These are phyloP conservation scores for Candida odintsovae DNA, from an alignment of 805 yeast species.

Conservation along the genomic window DNA sequence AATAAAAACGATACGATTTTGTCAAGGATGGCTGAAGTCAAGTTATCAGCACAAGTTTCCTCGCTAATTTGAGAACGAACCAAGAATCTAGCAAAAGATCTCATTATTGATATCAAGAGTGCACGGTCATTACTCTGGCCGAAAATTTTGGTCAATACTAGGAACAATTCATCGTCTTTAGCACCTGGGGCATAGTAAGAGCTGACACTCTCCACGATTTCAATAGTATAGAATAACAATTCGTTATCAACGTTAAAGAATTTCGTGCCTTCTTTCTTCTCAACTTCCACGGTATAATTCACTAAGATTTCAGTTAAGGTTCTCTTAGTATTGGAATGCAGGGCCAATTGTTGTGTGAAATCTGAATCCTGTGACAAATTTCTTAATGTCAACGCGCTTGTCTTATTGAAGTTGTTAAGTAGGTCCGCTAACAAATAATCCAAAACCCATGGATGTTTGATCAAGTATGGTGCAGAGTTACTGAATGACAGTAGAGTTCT, in stretches of 20 bases:
- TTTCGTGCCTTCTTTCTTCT: conserved; percentile 20
- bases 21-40: conserved; percentile 42
- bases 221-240: conserved; percentile 60
- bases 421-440: conserved; percentile 19
- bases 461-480: conserved; percentile 16
- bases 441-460: conserved; percentile 20
- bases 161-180: conserved; percentile 63
- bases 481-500: conserved; percentile 18
- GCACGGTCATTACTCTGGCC: conserved; percentile 58
- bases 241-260: conserved; percentile 38
- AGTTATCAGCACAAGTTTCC: conserved; percentile 43
- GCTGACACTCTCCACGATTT: conserved; percentile 77
- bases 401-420: conserved; percentile 13
- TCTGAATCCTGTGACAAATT: conserved; percentile 80
- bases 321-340: conserved; percentile 41
- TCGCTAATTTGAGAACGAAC: conserved; percentile 48
- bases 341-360: conserved; percentile 73
- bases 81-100: conserved; percentile 74
- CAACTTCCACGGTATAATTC: conserved; percentile 21
- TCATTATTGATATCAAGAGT: conserved; percentile 59
- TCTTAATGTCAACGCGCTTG: conserved; percentile 51
- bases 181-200: conserved; percentile 76
- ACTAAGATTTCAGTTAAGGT: conserved; percentile 37
- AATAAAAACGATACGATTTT: conserved; percentile 52
- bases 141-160: conserved; percentile 47